Base-by-base conservation (phyloP, 192 early-diverging fungal genomes). In the Entomortierella chlamydospora region DNA sequence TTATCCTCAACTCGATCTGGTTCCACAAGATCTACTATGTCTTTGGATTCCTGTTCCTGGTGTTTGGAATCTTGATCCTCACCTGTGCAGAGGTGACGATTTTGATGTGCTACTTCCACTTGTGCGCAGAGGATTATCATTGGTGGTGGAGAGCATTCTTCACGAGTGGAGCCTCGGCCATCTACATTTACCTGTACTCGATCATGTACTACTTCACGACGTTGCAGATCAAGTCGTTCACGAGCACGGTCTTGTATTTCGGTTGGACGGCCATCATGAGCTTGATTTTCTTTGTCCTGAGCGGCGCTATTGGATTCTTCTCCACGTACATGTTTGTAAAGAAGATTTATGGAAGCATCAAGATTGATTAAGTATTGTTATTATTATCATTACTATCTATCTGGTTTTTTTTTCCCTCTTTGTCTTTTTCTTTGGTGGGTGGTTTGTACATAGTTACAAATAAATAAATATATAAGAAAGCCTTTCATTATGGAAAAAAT, bases 1-100 rank as follows among this genome's bases (percentile, higher is more conserved):
- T 96, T 83, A 93, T 99, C 63, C 93, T 98, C 87, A 93, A 94
- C 83, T 93, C 91, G 50, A 95, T 98, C 52, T 97, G 95, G 95
- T 92, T 91, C 87, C 92, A 94, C 87, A 91, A 92, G 72, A 90
- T 95, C 26, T 99, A 97, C 85, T 96, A 97, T 72, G 91, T 96
- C 61, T 96, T 95, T 89, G 95, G 96, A 0, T 96, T 98, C 85
- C 80, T 96, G 72, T 89, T 96, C 85, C 69, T 96, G 57, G 95
- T 97, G 7, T 96, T 96, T 82, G 71, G 91, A 28, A 91, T 98
- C 52, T 84, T 98, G 62, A 82, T 95, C 37, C 61, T 96, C 62
- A 95, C 94, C 0, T 93, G 93, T 30, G 91, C 94, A 6, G 94
- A 95, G 62, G 92, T 96, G 22, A 91, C 95, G 11, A 91, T 97